Evolutionary conservation across 768 basidiomycete species (phyloP), one percentile per base, ranked within the genome.

Genomic region (Mycena rebaudengoi): DNA sequence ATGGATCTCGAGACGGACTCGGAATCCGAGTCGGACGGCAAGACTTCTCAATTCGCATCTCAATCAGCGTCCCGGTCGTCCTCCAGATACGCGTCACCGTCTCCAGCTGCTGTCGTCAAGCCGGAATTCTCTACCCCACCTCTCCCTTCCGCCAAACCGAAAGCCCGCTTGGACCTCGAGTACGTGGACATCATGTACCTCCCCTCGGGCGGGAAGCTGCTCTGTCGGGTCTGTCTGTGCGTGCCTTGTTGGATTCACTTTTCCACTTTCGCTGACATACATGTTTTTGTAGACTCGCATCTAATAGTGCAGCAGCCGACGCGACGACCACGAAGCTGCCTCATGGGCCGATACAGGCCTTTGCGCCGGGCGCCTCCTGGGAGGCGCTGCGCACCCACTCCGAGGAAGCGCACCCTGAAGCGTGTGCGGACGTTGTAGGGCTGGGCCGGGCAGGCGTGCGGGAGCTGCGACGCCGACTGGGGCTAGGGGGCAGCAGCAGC

Each of bases 101-200:
- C 59, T 43, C 53, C 69, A n/a, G 20, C 52, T 12, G 21, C 58
- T 5, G 45, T 16, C 20, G 23, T 32, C 51, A 48, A 41, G 8
- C 23, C 37, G 4, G 44, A 37, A 18, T 50, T 33, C 23, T 5
- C 48, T 32, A 26, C 62, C 18, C 26, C 57, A 2, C 49, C 54
- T 7, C 45, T n/a, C 14, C 21, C 45, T 20, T 32, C 56, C 8
- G 35, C 32, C 1, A 29, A 33, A 7, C 58, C 39, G 13, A 51
- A 21, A 4, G 44, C 45, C 23, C 69, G 55, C 12, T 54, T 72
- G 5, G 70, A 72, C 5, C 71, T 78, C 41, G 55, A 70, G 8
- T 76, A 78, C 53, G 73, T 80, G 21, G 79, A 82, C 62, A 67
- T 82, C 40, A 79, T 82, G 78, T 82, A 78, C 56, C 51, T 74